A percentile compares a stretch with the other conserved stretches of the same genome.
phyloP scores from a whole-genome alignment of 140 eudicot genomes.

The Cichorium intybus region DNA sequence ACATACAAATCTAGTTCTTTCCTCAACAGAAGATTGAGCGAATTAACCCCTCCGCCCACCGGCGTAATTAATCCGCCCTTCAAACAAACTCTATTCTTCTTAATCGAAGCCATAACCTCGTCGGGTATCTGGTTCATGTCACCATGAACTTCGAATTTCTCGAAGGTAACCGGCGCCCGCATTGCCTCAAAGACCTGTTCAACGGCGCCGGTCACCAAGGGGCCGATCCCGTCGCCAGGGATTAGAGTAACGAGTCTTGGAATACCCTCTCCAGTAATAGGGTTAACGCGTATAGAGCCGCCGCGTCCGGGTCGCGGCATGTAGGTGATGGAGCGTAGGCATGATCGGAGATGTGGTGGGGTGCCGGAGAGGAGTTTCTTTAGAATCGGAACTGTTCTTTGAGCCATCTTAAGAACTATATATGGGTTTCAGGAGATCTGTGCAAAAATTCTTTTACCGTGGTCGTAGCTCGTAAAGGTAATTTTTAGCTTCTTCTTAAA shows the following conservation, averaged over 20 bases:
- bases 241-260: conserved; percentile 69
- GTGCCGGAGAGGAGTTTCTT: conserved; percentile 19
- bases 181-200: conserved; percentile 68
- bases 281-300: conserved; percentile 37
- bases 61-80: conserved; percentile 79
- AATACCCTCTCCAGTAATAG: conserved; percentile 38
- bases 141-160: conserved; percentile 49
- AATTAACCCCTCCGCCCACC: conserved; percentile 78
- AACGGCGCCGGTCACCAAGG: conserved; percentile 82
- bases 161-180: conserved; percentile 57
- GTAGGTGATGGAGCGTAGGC: conserved; percentile 39
- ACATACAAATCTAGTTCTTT: conserved; percentile 74
- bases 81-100: conserved; percentile 74
- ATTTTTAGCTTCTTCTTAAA: conserved; percentile 6
- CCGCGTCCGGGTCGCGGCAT: conserved; percentile 35
- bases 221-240: conserved; percentile 97
- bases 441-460: neutral
- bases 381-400: conserved; percentile 10
- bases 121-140: conserved; percentile 52
- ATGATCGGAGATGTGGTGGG: conserved; percentile 28
- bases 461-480: neutral
- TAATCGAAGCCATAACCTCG: conserved; percentile 61
- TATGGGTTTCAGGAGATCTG: conserved; percentile 4
- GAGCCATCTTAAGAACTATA: conserved; percentile 18
- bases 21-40: conserved; percentile 59